Conservation (phyloP, 78 protist genomes). For the Creolimax fragrantissima region DNA sequence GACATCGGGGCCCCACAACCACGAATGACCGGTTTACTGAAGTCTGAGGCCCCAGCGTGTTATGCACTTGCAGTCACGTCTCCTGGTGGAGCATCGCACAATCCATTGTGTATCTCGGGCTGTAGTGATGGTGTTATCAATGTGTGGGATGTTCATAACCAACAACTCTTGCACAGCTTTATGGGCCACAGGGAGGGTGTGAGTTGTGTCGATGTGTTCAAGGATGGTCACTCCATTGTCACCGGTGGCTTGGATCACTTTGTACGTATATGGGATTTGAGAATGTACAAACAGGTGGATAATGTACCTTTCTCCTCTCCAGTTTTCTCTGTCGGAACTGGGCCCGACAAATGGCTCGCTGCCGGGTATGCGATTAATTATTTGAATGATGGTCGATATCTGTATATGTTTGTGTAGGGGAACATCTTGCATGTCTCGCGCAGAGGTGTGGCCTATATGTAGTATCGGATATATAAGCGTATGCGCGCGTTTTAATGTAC, state of each 20-base stretch:
- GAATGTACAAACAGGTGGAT: background rate
- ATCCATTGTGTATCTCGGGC: constrained; percentile 2
- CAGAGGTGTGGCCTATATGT: too few species aligned
- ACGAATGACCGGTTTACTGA: background rate
- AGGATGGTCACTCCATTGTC: constrained; percentile 9
- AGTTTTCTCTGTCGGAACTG: background rate
- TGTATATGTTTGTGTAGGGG: too few species aligned
- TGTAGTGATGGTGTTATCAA: constrained; percentile 25
- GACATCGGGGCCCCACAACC: background rate
- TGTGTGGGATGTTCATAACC: constrained; percentile 26
- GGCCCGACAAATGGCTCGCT: constrained; percentile 5
- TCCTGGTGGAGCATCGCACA: background rate
- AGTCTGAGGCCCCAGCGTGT: constrained; percentile 31
- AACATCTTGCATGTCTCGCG: too few species aligned
- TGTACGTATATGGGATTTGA: constrained; percentile 26
- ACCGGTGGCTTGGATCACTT: constrained; percentile 31
- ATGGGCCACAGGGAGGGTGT: constrained; percentile 31
- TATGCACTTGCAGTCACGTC: constrained; percentile 24
- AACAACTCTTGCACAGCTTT: background rate
- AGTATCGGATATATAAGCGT: too few species aligned
- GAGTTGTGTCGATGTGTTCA: constrained; percentile 5
- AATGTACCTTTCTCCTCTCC: background rate
- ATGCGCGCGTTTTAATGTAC: too few species aligned
- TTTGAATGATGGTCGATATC: too few species aligned
- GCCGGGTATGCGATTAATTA: background rate